Percentiles rank a stretch among this genome's conserved stretches.
Evolutionary conservation across 768 basidiomycete genomes (phyloP).

Genomic region (Boletus speciosus): DNA sequence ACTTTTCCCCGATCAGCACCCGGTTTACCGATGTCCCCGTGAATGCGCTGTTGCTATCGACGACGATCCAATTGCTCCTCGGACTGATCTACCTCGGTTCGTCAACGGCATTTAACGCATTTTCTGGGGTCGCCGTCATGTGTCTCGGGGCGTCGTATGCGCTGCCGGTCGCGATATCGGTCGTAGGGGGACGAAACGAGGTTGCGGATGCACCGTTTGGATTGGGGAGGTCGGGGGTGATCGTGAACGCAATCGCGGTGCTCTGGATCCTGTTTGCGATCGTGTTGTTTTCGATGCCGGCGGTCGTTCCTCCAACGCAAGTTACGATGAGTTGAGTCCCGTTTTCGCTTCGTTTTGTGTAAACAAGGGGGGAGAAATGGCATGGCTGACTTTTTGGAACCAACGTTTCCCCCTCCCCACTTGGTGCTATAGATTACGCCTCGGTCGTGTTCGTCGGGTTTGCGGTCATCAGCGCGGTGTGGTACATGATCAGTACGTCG

Average conservation of each 20-base stretch:
- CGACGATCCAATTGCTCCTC: constrained; percentile 53
- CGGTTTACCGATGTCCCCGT: constrained; percentile 48
- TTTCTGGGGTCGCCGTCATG: constrained; percentile 63
- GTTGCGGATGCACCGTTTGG: constrained; percentile 50
- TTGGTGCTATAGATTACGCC: constrained; percentile 51
- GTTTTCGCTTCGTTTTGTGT: background rate
- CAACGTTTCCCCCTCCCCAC: background rate
- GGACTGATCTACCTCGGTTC: constrained; percentile 63
- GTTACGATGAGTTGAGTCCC: constrained; percentile 43
- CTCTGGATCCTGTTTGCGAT: constrained; percentile 59
- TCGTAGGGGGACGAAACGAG: constrained; percentile 42
- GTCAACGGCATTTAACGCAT: constrained; percentile 63
- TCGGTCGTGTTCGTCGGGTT: constrained; percentile 67
- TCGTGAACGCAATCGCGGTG: constrained; percentile 51
- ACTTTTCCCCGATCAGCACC: constrained; percentile 46
- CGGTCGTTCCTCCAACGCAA: constrained; percentile 51
- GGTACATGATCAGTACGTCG: constrained; percentile 52
- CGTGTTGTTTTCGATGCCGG: constrained; percentile 68
- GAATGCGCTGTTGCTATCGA: constrained; percentile 59
- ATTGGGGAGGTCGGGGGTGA: constrained; percentile 43
- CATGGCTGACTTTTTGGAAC: background rate
- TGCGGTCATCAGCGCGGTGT: constrained; percentile 50
- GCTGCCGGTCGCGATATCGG: constrained; percentile 55
- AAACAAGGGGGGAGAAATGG: no score
- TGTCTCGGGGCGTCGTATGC: constrained; percentile 61